Evolutionary conservation across 371 early-diverging fungal species (phyloP), one percentile per base, ranked within the genome.

Genomic region (Apophysomyces trapeziformis): DNA sequence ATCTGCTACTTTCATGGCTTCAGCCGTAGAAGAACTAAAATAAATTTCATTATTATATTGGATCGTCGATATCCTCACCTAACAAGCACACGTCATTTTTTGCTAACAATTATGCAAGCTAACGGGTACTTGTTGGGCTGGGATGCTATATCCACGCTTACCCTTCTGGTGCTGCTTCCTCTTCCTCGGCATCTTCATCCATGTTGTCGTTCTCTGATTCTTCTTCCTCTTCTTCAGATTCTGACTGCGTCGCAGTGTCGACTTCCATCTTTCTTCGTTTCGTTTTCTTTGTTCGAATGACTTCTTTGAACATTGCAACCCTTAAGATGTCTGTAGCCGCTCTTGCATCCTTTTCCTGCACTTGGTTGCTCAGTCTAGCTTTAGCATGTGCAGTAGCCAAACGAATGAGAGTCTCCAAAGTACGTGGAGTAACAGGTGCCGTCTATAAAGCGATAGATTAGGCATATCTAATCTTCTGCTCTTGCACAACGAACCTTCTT

Each of bases 311-410:
- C 75, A 98, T 81, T 11, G 96, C 96, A 82, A 91, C 95, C 69
- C 92, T 87, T 26, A 98, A 82, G 43, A 99, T 86, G 57, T 89
- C 87, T 60, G 88, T 85, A 13, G 98, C 98, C 5, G 90, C 89
- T 60, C 90, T 88, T 14, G 96, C 96, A 77, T 99, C 98, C 61
- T 86, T 84, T 68, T 88, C 84, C 58, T 95, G 93, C 5, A 99
- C 96, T 2, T 77, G 76, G 38, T 77, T 73, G 56, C 93, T 91
- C 64, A 99, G 81, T 56, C 99, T 89, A 43, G 93, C 87, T 81
- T 99, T 99, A 54, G 99, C 99, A 79, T 98, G 96, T 7, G 99
- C 99, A 9, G 99, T 98, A 4, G 99, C 87, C 60, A 99, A 80
- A 82, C 99, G 95, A 70, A 99, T 99, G 60, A 99, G 83, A 0